Conservation (phyloP, 805 yeast genomes). For the Wickerhamiella vanderwaltii region DNA sequence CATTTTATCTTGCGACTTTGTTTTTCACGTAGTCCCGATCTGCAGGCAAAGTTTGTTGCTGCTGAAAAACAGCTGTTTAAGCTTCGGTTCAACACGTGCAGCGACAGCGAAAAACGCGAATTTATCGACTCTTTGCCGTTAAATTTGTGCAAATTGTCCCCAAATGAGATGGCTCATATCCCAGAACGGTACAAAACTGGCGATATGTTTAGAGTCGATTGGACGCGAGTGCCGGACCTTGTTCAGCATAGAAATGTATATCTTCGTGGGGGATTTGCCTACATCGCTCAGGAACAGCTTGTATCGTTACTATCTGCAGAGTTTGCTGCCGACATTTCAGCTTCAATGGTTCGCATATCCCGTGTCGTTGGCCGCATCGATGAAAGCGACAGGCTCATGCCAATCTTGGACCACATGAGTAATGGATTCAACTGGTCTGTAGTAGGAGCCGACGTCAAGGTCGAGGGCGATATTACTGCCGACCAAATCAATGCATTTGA, state of each 20-base stretch:
- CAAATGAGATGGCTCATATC: slow-evolving; percentile 41
- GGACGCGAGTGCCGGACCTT: slow-evolving; percentile 66
- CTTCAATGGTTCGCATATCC: slow-evolving; percentile 52
- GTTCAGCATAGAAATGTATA: slow-evolving; percentile 62
- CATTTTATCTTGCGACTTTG: slow-evolving; percentile 83
- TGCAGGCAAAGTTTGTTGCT: slow-evolving; percentile 63
- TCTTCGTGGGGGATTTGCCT: slow-evolving; percentile 60
- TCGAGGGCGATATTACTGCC: slow-evolving; percentile 41
- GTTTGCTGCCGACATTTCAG: slow-evolving; percentile 41
- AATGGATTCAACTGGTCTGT: slow-evolving; percentile 39
- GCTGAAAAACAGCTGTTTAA: slow-evolving; percentile 67
- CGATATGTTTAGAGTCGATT: slow-evolving; percentile 70
- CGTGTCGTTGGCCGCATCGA: slow-evolving; percentile 72
- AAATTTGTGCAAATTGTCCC: slow-evolving; percentile 56
- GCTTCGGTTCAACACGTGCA: slow-evolving; percentile 54
- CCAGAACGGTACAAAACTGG: slow-evolving; percentile 32
- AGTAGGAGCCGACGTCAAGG: slow-evolving; percentile 18
- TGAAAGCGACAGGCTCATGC: slow-evolving; percentile 82
- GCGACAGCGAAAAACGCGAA: slow-evolving; percentile 51
- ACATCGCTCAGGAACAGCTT: slow-evolving; percentile 74
- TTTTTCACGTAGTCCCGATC: slow-evolving; percentile 71
- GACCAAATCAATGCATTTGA: slow-evolving; percentile 43
- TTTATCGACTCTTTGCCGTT: slow-evolving; percentile 57
- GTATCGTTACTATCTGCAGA: slow-evolving; percentile 57
- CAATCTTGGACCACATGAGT: slow-evolving; percentile 68